Evolutionary conservation across 2,329 filamentous ascomycete species (phyloP).

Genomic region (Penicillium sp.): DNA sequence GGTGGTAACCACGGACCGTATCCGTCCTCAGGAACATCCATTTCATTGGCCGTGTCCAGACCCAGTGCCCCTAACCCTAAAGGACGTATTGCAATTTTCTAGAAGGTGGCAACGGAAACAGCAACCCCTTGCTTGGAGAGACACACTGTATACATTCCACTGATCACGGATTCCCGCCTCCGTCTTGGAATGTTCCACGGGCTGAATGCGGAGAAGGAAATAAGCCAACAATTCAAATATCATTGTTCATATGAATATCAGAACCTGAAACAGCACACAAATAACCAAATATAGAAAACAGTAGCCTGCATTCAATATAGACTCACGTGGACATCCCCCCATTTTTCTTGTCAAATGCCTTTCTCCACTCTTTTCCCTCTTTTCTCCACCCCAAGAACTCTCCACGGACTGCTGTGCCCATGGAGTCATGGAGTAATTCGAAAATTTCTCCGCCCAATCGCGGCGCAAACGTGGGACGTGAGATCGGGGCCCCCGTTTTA

Average conservation of each 20-base stretch:
- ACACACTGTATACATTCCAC: slow-evolving; percentile 3
- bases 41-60: slow-evolving; percentile 16
- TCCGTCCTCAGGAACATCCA: slow-evolving; percentile 14
- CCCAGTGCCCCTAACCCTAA: slow-evolving; percentile 4
- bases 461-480: slow-evolving; percentile 23
- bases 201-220: not conserved
- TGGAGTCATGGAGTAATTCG: slow-evolving; percentile 22
- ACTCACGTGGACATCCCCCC: slow-evolving; percentile 19
- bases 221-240: not conserved
- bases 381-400: slow-evolving; percentile 25
- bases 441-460: slow-evolving; percentile 23
- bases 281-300: not conserved
- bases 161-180: not conserved
- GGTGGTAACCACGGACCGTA: slow-evolving; percentile 5
- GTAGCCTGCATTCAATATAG: not conserved
- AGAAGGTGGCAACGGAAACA: slow-evolving; percentile 20
- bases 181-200: slow-evolving; percentile 4
- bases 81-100: slow-evolving; percentile 20
- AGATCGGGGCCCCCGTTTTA: slow-evolving; percentile 33
- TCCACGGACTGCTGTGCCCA: slow-evolving; percentile 22
- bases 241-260: not conserved
- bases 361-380: slow-evolving; percentile 25
- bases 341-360: slow-evolving; percentile 10
- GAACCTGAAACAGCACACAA: not conserved
- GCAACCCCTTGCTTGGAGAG: slow-evolving; percentile 3